Evolutionary conservation across 768 basidiomycete species (phyloP).

Genomic region (Russula dissimulans): DNA sequence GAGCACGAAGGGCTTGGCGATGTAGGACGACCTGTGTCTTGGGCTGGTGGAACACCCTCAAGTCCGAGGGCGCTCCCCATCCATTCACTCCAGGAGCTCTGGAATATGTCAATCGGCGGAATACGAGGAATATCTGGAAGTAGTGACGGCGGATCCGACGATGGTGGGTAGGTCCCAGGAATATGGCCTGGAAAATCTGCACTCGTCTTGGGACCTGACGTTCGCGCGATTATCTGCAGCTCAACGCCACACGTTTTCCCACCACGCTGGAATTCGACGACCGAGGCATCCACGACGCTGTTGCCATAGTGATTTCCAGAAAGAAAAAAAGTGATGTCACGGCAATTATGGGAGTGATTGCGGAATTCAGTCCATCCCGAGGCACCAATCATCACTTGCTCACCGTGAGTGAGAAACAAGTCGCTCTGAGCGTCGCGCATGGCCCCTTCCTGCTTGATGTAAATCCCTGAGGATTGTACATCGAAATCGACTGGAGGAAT

Average conservation of each 20-base stretch:
- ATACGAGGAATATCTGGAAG: not conserved
- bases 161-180: constrained; percentile 13
- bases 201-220: not conserved
- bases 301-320: not conserved
- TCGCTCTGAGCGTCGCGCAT: not conserved
- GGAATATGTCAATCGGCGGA: not conserved
- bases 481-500: not conserved
- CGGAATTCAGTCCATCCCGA: constrained; percentile 5
- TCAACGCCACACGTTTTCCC: constrained; percentile 5
- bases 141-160: not conserved
- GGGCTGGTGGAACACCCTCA: not conserved
- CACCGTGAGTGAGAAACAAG: not conserved
- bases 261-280: constrained; percentile 1
- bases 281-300: not conserved
- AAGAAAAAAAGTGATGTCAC: constrained; percentile 2
- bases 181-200: constrained; percentile 1
- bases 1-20: not conserved
- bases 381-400: constrained; percentile 5
- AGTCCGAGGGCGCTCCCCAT: not conserved
- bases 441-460: not conserved
- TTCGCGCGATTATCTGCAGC: constrained; percentile 1
- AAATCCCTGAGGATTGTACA: not conserved
- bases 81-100: not conserved
- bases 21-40: not conserved
- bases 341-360: not conserved